Evolutionary conservation across 106 monocot genomes (phyloP), one percentile per base, ranked within the genome.

Genomic region (Agapanthus africanus): DNA sequence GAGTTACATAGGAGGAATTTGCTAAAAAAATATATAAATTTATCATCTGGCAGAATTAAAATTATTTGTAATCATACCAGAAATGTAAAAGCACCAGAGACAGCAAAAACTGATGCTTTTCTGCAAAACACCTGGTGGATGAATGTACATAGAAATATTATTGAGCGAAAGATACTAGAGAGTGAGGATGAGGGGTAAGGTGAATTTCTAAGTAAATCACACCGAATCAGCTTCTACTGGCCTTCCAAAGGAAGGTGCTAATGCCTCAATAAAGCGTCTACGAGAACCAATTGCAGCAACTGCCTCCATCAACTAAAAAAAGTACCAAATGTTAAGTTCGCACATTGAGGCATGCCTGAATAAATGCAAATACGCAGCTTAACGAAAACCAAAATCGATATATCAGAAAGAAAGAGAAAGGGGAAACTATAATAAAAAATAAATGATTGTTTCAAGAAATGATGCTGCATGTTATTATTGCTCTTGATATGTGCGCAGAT

Each of bases 171-270:
- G 38, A 6, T 26, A 37, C 39, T 59, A 6, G 54, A 21, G 2
- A 44, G 16, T n/a, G n/a, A n/a, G n/a, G n/a, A n/a, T n/a, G n/a
- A n/a, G n/a, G n/a, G n/a, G n/a, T n/a, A n/a, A n/a, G n/a, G n/a
- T n/a, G n/a, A n/a, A n/a, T n/a, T n/a, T n/a, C n/a, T n/a, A n/a
- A n/a, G n/a, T n/a, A n/a, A n/a, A 10, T 37, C 59, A 65, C 32
- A 95, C 95, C 67, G 88, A 86, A 84, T 95, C 95, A 70, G 91
- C 95, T 86, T 95, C 95, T 66, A 95, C 11, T 57, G 91, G 95
- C 67, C 91, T 77, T 74, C 95, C 95, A 85, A 95, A 95, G n/a
- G 71, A 19, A 40, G 81, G 64, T 33, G 79, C 72, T 70, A 95
- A 79, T 26, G 95, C 91, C 80, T 95, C 95, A 35, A 95, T 95